A percentile compares a stretch with the other conserved stretches of the same genome.
Evolutionary conservation across 129 eudicot genomes (phyloP).

Genomic region (Tagetes patula): DNA sequence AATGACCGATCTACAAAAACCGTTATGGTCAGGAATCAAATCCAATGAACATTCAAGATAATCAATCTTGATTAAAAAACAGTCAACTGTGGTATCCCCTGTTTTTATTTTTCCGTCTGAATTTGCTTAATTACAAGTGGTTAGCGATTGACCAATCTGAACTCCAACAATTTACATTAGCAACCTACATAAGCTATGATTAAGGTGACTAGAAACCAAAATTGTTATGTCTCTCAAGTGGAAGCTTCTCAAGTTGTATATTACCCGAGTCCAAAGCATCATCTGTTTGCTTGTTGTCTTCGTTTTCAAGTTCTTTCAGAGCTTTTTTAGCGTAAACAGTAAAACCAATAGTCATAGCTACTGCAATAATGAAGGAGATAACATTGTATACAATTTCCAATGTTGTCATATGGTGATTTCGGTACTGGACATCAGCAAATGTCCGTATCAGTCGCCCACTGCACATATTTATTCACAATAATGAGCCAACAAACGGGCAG

Average conservation of each 20-base stretch:
- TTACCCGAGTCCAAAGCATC: slow-evolving; percentile 30
- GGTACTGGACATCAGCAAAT: slow-evolving; percentile 76
- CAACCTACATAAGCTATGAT: slow-evolving; percentile 25
- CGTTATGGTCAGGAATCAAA: background rate
- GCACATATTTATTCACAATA: slow-evolving; percentile 24
- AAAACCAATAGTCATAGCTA: slow-evolving; percentile 60
- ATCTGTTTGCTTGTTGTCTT: slow-evolving; percentile 48
- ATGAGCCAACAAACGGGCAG: background rate
- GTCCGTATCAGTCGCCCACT: slow-evolving; percentile 86
- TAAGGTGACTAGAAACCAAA: slow-evolving; percentile 8
- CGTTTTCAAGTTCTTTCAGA: slow-evolving; percentile 55
- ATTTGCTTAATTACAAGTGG: slow-evolving; percentile 41
- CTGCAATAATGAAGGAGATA: slow-evolving; percentile 68
- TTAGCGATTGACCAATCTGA: slow-evolving; percentile 34
- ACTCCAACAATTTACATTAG: slow-evolving; percentile 45
- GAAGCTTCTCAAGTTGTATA: slow-evolving; percentile 62
- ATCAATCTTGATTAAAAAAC: slow-evolving; percentile 19
- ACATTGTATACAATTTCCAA: slow-evolving; percentile 79
- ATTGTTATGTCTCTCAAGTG: slow-evolving; percentile 61
- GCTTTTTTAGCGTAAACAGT: slow-evolving; percentile 76
- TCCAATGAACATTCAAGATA: background rate
- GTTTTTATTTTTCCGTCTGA: slow-evolving; percentile 29
- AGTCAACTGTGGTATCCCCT: slow-evolving; percentile 6
- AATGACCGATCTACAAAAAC: too few species aligned
- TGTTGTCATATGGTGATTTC: slow-evolving; percentile 59